Evolutionary conservation across 257 asterid genomes (phyloP).

Genomic region (Prunella vulgaris): DNA sequence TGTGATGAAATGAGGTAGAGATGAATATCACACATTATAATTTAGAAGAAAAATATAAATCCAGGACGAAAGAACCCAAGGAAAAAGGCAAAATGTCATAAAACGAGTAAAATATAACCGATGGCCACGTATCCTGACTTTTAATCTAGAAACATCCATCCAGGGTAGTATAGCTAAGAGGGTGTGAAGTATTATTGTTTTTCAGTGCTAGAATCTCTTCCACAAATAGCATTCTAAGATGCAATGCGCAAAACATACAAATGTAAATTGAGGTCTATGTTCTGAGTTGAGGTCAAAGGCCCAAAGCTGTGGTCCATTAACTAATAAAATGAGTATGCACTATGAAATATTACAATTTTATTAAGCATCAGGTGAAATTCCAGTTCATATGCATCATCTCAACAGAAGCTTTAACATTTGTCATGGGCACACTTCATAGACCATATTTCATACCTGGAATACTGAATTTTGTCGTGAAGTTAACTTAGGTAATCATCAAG

Average conservation of each 20-base stretch:
- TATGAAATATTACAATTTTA: neutral
- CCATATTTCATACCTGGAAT: neutral
- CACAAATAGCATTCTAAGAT: neutral
- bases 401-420: neutral
- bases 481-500: neutral
- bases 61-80: neutral
- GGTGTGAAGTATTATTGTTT: neutral
- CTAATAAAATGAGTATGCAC: neutral
- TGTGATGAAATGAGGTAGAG: slow-evolving; percentile 20
- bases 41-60: neutral
- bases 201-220: neutral
- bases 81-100: neutral
- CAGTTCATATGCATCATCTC: neutral
- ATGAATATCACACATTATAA: slow-evolving; percentile 6
- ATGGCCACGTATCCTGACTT: neutral
- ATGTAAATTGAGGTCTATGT: neutral
- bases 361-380: neutral
- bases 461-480: neutral
- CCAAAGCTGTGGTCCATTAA: neutral
- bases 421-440: neutral
- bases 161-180: neutral
- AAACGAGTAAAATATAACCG: neutral
- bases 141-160: neutral
- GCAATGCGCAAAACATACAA: neutral
- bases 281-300: neutral